Percentiles rank a stretch among this genome's conserved stretches.
phyloP scores from a whole-genome alignment of 257 asterid species.

The Nemophila menziesii region DNA sequence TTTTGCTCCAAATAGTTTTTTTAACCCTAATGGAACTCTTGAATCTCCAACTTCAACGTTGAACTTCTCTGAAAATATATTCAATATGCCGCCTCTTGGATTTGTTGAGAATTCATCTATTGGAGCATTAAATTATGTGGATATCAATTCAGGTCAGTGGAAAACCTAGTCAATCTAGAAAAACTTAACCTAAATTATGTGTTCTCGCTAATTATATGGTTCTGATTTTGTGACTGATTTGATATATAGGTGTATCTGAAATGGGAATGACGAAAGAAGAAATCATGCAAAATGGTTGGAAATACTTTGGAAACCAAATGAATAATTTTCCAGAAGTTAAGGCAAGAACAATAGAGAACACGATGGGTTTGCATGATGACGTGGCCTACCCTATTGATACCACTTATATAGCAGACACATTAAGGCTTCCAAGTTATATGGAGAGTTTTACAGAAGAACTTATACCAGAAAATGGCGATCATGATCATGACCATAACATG shows the following conservation, averaged over 20 bases:
- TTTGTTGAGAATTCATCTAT: neutral
- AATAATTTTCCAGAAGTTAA: neutral
- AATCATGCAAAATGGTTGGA: too few species aligned
- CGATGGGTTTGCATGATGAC: neutral
- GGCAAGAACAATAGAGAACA: neutral
- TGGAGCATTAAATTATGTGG: neutral
- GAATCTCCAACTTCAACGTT: conserved; percentile 5
- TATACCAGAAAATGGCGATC: neutral
- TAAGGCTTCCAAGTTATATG: conserved; percentile 10
- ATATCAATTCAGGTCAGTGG: neutral
- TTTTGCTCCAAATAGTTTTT: neutral
- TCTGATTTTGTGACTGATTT: too few species aligned
- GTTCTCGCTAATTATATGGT: too few species aligned
- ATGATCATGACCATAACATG: neutral
- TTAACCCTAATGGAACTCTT: conserved; percentile 8
- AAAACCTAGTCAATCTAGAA: too few species aligned
- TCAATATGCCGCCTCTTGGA: neutral
- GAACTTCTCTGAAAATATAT: conserved; percentile 6
- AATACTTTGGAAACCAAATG: too few species aligned
- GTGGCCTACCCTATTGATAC: neutral
- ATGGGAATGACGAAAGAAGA: too few species aligned
- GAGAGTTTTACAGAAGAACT: conserved; percentile 3
- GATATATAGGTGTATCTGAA: too few species aligned
- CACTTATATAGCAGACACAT: neutral
- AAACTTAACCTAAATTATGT: too few species aligned